Percentiles rank a stretch among this genome's conserved stretches.
phyloP scores from a whole-genome alignment of 306 rosid species.

The Abrus precatorius region DNA sequence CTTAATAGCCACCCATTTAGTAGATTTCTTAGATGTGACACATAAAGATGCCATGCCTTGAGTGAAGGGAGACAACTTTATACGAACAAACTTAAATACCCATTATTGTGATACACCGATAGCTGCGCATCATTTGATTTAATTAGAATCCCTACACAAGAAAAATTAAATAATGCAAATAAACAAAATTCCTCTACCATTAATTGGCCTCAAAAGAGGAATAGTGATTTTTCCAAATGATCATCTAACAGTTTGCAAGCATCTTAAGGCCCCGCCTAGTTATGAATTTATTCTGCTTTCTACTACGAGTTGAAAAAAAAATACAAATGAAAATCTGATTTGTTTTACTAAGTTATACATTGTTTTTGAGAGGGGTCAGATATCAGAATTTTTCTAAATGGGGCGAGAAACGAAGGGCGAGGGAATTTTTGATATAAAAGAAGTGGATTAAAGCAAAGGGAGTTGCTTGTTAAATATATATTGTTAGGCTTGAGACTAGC shows the following conservation, averaged over 20 bases:
- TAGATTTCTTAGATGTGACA: neutral
- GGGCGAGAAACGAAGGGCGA: conserved; percentile 22
- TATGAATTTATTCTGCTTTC: conserved; percentile 63
- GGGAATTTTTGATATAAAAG: conserved; percentile 39
- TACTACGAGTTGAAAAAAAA: conserved; percentile 45
- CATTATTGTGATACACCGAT: neutral
- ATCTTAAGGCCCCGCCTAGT: conserved; percentile 34
- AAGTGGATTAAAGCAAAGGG: conserved; percentile 41
- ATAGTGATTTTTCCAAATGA: conserved; percentile 42
- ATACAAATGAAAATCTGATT: conserved; percentile 37
- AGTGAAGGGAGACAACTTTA: neutral
- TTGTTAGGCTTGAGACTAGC: conserved; percentile 56
- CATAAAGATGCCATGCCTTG: neutral
- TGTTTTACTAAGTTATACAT: conserved; percentile 34
- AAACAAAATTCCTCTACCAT: conserved; percentile 3
- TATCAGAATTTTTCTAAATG: conserved; percentile 42
- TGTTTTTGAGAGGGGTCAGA: neutral
- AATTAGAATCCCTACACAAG: conserved; percentile 2
- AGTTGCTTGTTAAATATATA: conserved; percentile 32
- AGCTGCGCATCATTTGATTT: neutral
- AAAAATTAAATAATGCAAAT: neutral
- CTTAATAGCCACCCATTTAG: neutral
- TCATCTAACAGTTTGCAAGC: conserved; percentile 35
- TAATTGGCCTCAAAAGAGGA: conserved; percentile 41
- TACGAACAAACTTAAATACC: neutral